Base-by-base conservation (phyloP, 768 basidiomycete genomes). In the Neoboletus brunneissimus region DNA sequence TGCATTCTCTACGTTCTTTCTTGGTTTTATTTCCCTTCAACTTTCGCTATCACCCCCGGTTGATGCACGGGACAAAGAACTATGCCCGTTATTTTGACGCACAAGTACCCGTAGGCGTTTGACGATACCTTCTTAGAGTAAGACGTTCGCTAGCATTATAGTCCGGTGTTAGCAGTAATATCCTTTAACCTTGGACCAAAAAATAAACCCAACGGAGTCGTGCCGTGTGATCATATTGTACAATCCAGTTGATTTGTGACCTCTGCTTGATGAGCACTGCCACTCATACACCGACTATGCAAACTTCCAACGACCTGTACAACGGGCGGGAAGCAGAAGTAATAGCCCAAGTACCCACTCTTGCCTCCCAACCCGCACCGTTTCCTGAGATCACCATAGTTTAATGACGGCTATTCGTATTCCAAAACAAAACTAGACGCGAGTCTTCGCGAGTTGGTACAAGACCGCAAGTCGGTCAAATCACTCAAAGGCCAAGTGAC, bases 401-500 rank as follows among this genome's bases (percentile, higher is more conserved):
- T 90, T 82, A 64, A 69, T 70, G 58, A 81, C 76, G 62, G 82
- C 79, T 48, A 82, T 81, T 51, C 75, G 79, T 72, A 72, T 20
- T 73, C 68, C 7, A 68, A 67, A 48, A 63, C 63, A 23, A 73
- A 62, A 34, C 63, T 73, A 11, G 70, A 73, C 23, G 72, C 71
- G 45, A 72, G 71, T 51, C 59, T 70, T 48, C 83, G 87, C 43
- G 88, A 82, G 72, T 78, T 84, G 29, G 66, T 78, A 3, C 51
- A 48, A 1, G 73, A 79, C 7, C 76, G 77, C 20, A 79, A 85
- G 38, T 73, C 80, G 13, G 79, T 81, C 51, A 91, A 88, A 63
- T 73, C 84, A 0, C 18, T 54, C 53, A 73, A 73, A 34, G 34
- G 55, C 35, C 59, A 54, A 41, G 55, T 51, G n/a, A 41, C 44